phyloP scores from a whole-genome alignment of 805 yeast species.

The Saccharomycopsis fodiens region DNA sequence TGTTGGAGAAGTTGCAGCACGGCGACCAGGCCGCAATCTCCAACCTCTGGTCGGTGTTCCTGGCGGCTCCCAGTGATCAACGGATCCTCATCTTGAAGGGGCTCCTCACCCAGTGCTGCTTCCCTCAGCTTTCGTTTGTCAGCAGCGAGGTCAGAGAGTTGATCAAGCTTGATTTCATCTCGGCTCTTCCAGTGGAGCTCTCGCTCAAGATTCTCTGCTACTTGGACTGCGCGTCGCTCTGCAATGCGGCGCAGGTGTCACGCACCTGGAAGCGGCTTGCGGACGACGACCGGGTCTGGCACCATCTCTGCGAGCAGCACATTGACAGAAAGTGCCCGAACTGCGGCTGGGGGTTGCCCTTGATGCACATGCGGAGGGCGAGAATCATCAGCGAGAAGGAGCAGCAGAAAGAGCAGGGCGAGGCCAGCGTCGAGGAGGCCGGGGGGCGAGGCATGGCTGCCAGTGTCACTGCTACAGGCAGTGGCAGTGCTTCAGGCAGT shows the following conservation, averaged over 20 bases:
- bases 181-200: conserved; percentile 79
- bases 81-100: conserved; percentile 78
- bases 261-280: conserved; percentile 82
- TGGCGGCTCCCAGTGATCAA: conserved; percentile 63
- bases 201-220: conserved; percentile 80
- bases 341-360: conserved; percentile 98
- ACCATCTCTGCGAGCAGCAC: conserved; percentile 96
- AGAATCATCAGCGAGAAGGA: too few species aligned
- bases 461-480: not conserved
- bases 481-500: too few species aligned
- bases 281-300: conserved; percentile 97
- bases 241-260: conserved; percentile 90
- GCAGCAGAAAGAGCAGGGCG: conserved; percentile 35
- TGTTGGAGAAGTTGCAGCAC: conserved; percentile 51
- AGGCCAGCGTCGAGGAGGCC: conserved; percentile 3
- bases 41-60: conserved; percentile 78
- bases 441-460: conserved; percentile 7
- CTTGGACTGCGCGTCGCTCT: conserved; percentile 86
- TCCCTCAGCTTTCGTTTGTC: conserved; percentile 85
- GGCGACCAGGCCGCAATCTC: conserved; percentile 70
- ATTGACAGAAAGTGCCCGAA: conserved; percentile 95
- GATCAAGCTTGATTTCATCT: conserved; percentile 82
- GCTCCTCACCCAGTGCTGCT: conserved; percentile 81
- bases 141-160: conserved; percentile 71
- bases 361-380: conserved; percentile 80